A percentile compares a stretch with the other conserved stretches of the same genome.
Conservation (phyloP, 345 rosid species). For the Citropsis articulata region DNA sequence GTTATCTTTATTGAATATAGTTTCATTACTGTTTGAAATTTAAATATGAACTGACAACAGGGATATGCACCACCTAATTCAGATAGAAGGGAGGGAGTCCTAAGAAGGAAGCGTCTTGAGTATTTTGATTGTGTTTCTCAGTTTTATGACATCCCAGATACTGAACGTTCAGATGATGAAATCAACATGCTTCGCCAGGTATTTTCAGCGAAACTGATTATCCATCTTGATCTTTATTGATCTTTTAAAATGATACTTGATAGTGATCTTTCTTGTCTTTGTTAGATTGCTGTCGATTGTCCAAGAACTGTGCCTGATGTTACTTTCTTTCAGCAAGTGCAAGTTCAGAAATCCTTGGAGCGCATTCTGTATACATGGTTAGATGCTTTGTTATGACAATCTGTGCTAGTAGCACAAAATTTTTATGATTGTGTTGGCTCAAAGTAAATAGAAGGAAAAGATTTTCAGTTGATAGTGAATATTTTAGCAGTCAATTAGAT, state of each 20-base stretch:
- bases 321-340: conserved; percentile 85
- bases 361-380: conserved; percentile 98
- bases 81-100: conserved; percentile 96
- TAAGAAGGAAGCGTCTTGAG: conserved; percentile 85
- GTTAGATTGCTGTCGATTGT: conserved; percentile 95
- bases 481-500: background rate
- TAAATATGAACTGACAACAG: conserved; percentile 90
- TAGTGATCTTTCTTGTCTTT: conserved; percentile 5
- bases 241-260: conserved; percentile 7
- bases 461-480: background rate
- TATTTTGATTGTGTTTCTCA: conserved; percentile 95
- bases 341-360: conserved; percentile 97
- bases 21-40: conserved; percentile 40
- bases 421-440: background rate
- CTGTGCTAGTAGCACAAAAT: background rate
- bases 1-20: background rate
- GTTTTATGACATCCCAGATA: conserved; percentile 87
- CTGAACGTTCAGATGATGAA: conserved; percentile 99
- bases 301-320: conserved; percentile 99
- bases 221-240: background rate
- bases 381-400: conserved; percentile 20
- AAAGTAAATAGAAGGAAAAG: background rate
- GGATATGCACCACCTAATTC: conserved; percentile 99
- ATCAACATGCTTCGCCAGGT: conserved; percentile 98
- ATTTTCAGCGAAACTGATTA: conserved; percentile 12